Evolutionary conservation across 352 stramenopile species (phyloP).

Genomic region (Phytophthora megakarya): DNA sequence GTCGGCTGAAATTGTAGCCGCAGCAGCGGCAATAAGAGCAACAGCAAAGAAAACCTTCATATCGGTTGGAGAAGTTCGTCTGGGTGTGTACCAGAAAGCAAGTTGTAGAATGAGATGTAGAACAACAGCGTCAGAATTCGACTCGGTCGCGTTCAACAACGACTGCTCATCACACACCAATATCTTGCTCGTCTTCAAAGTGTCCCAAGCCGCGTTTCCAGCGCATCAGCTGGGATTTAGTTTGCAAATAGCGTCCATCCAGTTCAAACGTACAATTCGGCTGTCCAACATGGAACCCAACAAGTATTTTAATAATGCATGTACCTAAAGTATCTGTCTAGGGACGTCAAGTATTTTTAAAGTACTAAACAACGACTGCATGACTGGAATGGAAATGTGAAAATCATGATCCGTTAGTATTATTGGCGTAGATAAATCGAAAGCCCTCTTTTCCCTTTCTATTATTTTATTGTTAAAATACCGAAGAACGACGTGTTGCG

Average conservation of each 20-base stretch:
- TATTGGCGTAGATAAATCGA: too few relatives aligned
- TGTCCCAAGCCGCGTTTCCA: conserved; percentile 10
- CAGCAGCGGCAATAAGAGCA: conserved; percentile 23
- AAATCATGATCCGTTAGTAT: too few relatives aligned
- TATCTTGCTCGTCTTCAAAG: conserved; percentile 22
- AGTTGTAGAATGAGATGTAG: conserved; percentile 33
- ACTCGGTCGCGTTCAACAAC: not conserved
- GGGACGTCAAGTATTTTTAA: too few relatives aligned
- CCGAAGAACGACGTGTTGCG: too few relatives aligned
- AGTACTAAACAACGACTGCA: too few relatives aligned
- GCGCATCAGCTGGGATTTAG: conserved; percentile 26
- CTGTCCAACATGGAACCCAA: conserved; percentile 4
- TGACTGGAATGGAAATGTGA: too few relatives aligned
- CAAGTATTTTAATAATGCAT: too few relatives aligned
- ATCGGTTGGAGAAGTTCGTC: conserved; percentile 12
- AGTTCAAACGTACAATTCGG: conserved; percentile 15
- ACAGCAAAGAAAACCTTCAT: conserved; percentile 34
- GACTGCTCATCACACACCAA: conserved; percentile 28
- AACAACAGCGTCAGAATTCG: not conserved
- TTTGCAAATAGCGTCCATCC: conserved; percentile 18
- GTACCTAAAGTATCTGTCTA: too few relatives aligned
- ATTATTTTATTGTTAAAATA: too few relatives aligned
- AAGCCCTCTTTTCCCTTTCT: too few relatives aligned
- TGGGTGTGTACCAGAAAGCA: conserved; percentile 23
- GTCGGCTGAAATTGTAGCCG: conserved; percentile 24